Evolutionary conservation across 129 eudicot genomes (phyloP).

Genomic region (Lonicera japonica): DNA sequence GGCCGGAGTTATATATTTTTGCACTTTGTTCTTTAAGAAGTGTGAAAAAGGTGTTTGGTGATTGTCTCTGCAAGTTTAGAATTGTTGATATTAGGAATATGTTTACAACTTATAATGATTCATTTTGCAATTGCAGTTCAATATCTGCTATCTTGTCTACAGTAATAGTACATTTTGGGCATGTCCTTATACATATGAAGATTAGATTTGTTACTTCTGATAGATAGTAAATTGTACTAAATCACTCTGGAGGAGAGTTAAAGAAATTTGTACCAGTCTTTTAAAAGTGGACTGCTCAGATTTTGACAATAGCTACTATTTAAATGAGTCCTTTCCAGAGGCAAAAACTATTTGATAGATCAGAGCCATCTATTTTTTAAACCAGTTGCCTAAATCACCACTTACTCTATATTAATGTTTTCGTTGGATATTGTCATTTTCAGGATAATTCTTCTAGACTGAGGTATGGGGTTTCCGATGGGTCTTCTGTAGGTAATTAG

Average conservation of each 20-base stretch:
- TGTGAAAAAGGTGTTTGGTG: background rate
- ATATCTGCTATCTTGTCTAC: slow-evolving; percentile 81
- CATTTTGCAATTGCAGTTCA: slow-evolving; percentile 46
- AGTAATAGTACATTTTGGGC: slow-evolving; percentile 64
- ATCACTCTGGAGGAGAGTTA: too few species aligned
- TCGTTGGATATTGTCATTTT: background rate
- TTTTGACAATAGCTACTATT: too few species aligned
- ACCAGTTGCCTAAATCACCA: too few species aligned
- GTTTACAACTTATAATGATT: background rate
- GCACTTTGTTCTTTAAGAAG: too few species aligned
- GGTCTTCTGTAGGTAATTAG: too few species aligned
- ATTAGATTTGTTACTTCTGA: slow-evolving; percentile 20
- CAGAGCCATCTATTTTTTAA: too few species aligned
- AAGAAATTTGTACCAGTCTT: too few species aligned
- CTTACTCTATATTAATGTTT: too few species aligned
- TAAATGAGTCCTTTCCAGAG: too few species aligned
- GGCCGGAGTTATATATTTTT: too few species aligned
- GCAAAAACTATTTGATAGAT: too few species aligned
- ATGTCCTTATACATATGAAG: slow-evolving; percentile 77
- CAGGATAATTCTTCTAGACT: slow-evolving; percentile 72
- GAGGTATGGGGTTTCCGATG: slow-evolving; percentile 61
- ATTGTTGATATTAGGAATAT: background rate
- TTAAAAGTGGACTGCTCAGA: too few species aligned
- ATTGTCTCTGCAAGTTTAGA: background rate
- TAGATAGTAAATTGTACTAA: background rate